phyloP scores from a whole-genome alignment of 139 green algal species.

The Chlamydomonas eustigma region DNA sequence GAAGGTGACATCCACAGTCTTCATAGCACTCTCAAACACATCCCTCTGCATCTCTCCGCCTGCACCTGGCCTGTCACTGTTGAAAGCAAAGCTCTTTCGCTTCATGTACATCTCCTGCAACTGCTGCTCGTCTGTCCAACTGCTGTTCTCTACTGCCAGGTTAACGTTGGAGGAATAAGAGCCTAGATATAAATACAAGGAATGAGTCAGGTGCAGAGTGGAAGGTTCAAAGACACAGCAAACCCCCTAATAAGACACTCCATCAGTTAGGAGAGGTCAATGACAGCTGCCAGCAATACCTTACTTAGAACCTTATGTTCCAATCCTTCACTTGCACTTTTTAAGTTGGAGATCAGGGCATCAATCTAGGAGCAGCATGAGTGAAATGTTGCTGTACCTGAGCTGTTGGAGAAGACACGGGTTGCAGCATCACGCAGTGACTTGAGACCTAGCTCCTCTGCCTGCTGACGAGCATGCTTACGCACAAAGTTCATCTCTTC shows the following conservation, averaged over 20 bases:
- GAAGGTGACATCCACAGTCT: slow-evolving; percentile 98
- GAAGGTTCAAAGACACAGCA: too few relatives aligned
- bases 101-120: slow-evolving; percentile 95
- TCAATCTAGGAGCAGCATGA: too few relatives aligned
- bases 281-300: too few relatives aligned
- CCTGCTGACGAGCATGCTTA: slow-evolving; percentile 95
- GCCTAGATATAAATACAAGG: slow-evolving; percentile 45
- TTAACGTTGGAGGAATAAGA: slow-evolving; percentile 99
- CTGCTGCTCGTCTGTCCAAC: slow-evolving; percentile 94
- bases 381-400: too few relatives aligned
- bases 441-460: slow-evolving; percentile 79
- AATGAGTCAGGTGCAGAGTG: too few relatives aligned
- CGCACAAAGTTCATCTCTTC: slow-evolving; percentile 99
- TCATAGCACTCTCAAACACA: slow-evolving; percentile 93
- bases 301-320: too few relatives aligned
- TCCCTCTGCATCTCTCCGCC: slow-evolving; percentile 86
- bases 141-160: slow-evolving; percentile 96
- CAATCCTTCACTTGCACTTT: too few relatives aligned
- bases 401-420: slow-evolving; percentile 94
- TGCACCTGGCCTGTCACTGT: slow-evolving; percentile 86
- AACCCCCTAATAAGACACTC: too few relatives aligned
- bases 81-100: slow-evolving; percentile 98
- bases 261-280: too few relatives aligned
- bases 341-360: too few relatives aligned
- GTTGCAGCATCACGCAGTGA: slow-evolving; percentile 87